A percentile compares a stretch with the other conserved stretches of the same genome.
Conservation (phyloP, 2,329 filamentous ascomycete genomes). For the Arachnopeziza araneosa region DNA sequence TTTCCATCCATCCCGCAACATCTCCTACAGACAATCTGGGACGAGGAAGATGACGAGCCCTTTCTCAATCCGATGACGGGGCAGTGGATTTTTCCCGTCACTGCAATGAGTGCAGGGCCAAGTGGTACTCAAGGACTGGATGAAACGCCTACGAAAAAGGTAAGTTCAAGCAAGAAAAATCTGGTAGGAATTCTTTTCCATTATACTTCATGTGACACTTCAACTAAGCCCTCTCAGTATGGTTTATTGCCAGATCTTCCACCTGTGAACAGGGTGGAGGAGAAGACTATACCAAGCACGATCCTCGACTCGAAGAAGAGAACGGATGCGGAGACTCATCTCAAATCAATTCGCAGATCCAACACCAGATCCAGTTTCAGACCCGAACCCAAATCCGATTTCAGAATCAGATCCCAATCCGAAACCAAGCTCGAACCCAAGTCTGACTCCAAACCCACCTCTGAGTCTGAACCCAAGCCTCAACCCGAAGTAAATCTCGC, state of each 20-base stretch:
- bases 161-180: neutral
- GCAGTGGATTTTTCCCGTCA: neutral
- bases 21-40: neutral
- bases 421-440: too few relatives aligned
- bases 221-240: neutral
- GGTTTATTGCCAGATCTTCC: too few relatives aligned
- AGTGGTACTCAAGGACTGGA: neutral
- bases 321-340: too few relatives aligned
- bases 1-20: neutral
- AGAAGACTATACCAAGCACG: too few relatives aligned
- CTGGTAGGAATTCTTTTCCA: neutral
- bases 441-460: too few relatives aligned
- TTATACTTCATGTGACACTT: neutral
- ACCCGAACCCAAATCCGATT: too few relatives aligned
- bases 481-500: neutral
- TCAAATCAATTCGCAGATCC: too few relatives aligned
- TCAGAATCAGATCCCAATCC: too few relatives aligned
- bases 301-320: too few relatives aligned
- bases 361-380: too few relatives aligned
- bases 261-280: too few relatives aligned
- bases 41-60: neutral
- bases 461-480: too few relatives aligned
- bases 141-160: neutral
- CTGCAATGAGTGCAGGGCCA: neutral
- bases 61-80: constrained; percentile 5